Evolutionary conservation across 2,329 filamentous ascomycete genomes (phyloP).

Genomic region (Cercospora sp.): DNA sequence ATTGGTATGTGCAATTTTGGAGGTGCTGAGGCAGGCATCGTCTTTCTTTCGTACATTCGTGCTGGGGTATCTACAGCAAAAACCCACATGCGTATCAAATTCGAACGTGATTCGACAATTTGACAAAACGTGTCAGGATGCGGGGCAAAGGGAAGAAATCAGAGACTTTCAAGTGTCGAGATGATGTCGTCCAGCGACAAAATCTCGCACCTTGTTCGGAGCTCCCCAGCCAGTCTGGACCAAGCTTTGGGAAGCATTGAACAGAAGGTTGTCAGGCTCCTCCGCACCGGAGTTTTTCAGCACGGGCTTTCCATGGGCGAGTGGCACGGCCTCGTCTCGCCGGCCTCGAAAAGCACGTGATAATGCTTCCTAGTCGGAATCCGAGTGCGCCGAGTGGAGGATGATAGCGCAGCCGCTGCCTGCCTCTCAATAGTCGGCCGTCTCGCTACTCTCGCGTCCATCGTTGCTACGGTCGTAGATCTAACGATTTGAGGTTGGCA

Average conservation of each 20-base stretch:
- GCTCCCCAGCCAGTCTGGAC: neutral
- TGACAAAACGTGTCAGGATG: neutral
- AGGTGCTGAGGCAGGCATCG: neutral
- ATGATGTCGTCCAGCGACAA: slow-evolving; percentile 5
- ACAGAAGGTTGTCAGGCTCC: neutral
- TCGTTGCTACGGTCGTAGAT: neutral
- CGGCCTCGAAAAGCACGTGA: neutral
- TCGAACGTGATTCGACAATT: neutral
- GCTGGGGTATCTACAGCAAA: neutral
- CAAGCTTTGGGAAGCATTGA: neutral
- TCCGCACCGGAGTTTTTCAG: neutral
- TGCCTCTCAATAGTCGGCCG: neutral
- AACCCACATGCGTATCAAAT: neutral
- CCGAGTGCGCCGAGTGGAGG: neutral
- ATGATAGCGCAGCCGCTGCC: neutral
- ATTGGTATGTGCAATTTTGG: slow-evolving; percentile 16
- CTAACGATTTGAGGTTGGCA: neutral
- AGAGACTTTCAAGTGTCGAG: neutral
- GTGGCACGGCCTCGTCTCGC: neutral
- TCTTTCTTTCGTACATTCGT: slow-evolving; percentile 6
- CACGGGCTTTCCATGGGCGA: neutral
- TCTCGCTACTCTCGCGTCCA: neutral
- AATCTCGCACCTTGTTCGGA: slow-evolving; percentile 1
- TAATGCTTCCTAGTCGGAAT: neutral
- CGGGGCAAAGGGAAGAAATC: neutral